These are phyloP conservation scores for Dactylellina drechsleri DNA, from an alignment of 2,329 filamentous ascomycete species.

Conservation along the genomic window DNA sequence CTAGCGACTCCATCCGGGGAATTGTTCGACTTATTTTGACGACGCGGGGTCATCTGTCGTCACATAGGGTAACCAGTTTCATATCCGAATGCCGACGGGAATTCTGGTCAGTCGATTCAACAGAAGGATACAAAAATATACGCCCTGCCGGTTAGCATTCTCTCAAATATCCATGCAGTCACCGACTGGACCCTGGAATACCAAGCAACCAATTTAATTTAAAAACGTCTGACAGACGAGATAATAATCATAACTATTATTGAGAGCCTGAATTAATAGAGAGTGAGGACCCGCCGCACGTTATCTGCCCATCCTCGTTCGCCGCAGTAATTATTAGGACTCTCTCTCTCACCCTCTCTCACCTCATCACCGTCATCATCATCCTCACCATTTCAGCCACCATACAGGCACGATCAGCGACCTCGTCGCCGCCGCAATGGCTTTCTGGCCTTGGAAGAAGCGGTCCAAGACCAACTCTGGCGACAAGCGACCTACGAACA, in stretches of 20 bases:
- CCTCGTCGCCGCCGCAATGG: slow-evolving; percentile 50
- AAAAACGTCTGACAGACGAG: not conserved
- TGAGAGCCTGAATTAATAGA: not conserved
- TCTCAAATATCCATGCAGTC: too few species aligned
- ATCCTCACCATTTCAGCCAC: slow-evolving; percentile 19
- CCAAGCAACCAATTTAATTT: not conserved
- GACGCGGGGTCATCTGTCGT: not conserved
- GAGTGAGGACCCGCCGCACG: not conserved
- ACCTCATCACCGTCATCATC: slow-evolving; percentile 7
- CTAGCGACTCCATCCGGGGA: slow-evolving; percentile 13
- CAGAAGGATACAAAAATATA: too few species aligned
- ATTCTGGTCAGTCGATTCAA: not conserved
- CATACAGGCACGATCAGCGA: slow-evolving; percentile 19
- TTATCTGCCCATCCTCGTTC: too few species aligned
- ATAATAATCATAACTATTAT: slow-evolving; percentile 3
- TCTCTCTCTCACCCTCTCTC: not conserved
- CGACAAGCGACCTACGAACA: slow-evolving; percentile 54
- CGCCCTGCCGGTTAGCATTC: too few species aligned
- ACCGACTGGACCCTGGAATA: not conserved
- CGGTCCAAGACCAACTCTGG: slow-evolving; percentile 58
- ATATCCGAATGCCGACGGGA: not conserved
- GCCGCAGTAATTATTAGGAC: not conserved
- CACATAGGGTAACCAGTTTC: not conserved
- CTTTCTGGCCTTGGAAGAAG: slow-evolving; percentile 58
- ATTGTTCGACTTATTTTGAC: not conserved